These are phyloP conservation scores for Neurospora pannonica DNA, from an alignment of 495 filamentous ascomycete species.

Conservation along the genomic window DNA sequence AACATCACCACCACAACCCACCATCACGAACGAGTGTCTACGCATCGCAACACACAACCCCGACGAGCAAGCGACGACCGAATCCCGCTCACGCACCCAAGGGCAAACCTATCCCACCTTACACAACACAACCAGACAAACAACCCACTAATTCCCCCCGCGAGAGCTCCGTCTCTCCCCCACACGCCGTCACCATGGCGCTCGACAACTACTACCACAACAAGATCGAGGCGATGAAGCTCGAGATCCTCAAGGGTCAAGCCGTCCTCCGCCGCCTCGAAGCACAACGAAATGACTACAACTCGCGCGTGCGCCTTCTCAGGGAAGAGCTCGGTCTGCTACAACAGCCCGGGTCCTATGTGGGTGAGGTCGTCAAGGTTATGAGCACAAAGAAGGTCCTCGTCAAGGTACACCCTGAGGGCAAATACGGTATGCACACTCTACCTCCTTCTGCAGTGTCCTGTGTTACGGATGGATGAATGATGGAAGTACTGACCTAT, in stretches of 20 bases:
- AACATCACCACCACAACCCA: background rate
- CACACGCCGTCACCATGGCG: conserved; percentile 61
- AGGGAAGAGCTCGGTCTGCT: conserved; percentile 93
- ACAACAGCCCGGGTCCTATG: conserved; percentile 96
- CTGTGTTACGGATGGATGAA: background rate
- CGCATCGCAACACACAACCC: background rate
- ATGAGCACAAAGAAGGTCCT: conserved; percentile 99
- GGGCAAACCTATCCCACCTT: background rate
- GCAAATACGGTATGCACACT: conserved; percentile 82
- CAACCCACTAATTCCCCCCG: background rate
- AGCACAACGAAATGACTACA: conserved; percentile 98
- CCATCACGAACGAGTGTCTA: background rate
- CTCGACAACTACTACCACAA: conserved; percentile 99
- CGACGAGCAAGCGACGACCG: background rate
- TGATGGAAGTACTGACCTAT: background rate
- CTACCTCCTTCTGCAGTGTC: background rate
- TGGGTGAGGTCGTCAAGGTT: conserved; percentile 98
- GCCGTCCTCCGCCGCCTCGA: conserved; percentile 89
- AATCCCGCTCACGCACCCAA: background rate
- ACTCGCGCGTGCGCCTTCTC: conserved; percentile 90
- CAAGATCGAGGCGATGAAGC: conserved; percentile 99
- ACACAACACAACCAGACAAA: background rate
- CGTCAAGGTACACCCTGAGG: conserved; percentile 97
- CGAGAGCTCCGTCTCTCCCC: background rate
- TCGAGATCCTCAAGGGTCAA: conserved; percentile 98